Conservation (phyloP, 140 eudicot species). For the Ambrosia hybrid region DNA sequence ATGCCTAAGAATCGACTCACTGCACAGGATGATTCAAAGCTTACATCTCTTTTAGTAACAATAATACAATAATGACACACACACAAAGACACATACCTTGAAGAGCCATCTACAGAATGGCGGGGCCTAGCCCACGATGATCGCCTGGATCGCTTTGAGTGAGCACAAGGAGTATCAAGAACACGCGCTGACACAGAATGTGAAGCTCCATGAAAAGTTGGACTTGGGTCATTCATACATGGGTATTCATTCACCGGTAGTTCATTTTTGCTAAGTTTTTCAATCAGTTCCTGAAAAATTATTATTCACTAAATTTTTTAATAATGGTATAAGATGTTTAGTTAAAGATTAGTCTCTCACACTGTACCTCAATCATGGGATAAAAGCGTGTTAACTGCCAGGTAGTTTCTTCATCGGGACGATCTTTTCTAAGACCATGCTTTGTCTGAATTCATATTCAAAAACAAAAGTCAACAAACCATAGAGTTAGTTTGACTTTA, state of each 20-base stretch:
- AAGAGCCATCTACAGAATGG: constrained; percentile 76
- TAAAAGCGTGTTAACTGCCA: constrained; percentile 95
- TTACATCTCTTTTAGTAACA: not conserved
- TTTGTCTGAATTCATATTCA: constrained; percentile 50
- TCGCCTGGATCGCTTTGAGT: constrained; percentile 75
- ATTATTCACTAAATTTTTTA: constrained; percentile 8
- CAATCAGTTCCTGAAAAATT: constrained; percentile 70
- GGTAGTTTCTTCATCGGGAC: constrained; percentile 63
- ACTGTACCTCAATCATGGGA: constrained; percentile 82
- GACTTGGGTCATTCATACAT: constrained; percentile 90
- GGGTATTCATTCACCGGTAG: constrained; percentile 81
- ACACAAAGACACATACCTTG: constrained; percentile 56
- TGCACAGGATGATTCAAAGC: constrained; percentile 21
- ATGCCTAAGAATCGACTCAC: constrained; percentile 77
- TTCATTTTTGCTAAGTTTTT: constrained; percentile 78
- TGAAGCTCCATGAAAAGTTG: constrained; percentile 68
- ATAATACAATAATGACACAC: not conserved
- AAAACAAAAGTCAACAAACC: constrained; percentile 13
- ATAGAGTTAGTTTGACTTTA: not conserved
- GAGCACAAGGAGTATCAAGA: constrained; percentile 51
- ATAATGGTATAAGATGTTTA: not conserved
- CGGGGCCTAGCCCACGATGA: constrained; percentile 78
- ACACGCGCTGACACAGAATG: constrained; percentile 48
- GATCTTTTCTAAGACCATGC: constrained; percentile 73
- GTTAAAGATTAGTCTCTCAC: not conserved